Base-by-base conservation (phyloP, 345 rosid species). In the Orychophragmus violaceus region DNA sequence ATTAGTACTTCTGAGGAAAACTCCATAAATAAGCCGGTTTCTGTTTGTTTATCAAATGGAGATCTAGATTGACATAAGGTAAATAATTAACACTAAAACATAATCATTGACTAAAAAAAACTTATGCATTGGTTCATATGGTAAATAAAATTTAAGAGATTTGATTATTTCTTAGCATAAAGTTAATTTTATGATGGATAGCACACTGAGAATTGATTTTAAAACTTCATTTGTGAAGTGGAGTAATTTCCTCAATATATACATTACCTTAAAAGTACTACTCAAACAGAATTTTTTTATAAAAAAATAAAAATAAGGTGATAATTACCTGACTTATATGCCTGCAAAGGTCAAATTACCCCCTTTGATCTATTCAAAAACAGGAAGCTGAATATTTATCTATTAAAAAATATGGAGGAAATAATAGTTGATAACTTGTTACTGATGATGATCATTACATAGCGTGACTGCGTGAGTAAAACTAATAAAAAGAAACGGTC, bases 401-500 rank as follows among this genome's bases (percentile, higher is more conserved):
- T 41, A 2, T 39, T 5, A 14, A 14, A 41, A 41, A 5, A 6
- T 2, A 7, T n/a, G 1, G 16, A 21, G 46, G 33, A n/a, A 71
- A 56, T 32, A 46, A 36, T 9, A 24, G 17, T 28, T 39, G 44
- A 5, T n/a, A 61, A 42, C 3, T 59, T 36, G 68, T 17, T 52
- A 66, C 32, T 46, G 68, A 35, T 27, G 64, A 45, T 35, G 52
- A 68, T 60, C 64, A 74, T 36, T 60, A 48, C 62, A 59, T 61
- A 45, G 57, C 37, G 59, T 68, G 77, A 69, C 36, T 67, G 57
- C 37, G 59, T 68, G 77, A 69, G 45, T 67, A 53, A 55, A 61
- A 68, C 21, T n/a, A 53, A 35, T 28, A 35, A 60, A 52, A 44
- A 53, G 0, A 74, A 48, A 67, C 61, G 77, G 73, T 68, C 77